Evolutionary conservation across 2,329 filamentous ascomycete species (phyloP), one percentile per base, ranked within the genome.

Genomic region (Epichloe bromicola): DNA sequence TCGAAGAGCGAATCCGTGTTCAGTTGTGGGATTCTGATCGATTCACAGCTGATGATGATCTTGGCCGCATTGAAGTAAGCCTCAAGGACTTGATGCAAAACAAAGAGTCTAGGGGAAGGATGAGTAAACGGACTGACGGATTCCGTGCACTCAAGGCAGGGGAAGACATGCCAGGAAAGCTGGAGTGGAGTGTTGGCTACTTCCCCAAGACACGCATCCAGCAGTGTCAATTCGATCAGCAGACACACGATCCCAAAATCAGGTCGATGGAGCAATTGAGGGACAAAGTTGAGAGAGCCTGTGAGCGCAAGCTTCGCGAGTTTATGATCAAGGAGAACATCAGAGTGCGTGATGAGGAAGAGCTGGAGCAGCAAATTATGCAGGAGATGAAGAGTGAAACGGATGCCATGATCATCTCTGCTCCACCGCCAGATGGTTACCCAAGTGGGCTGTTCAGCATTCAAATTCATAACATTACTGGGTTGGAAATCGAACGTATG

Each of bases 1-100:
- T 86, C 0, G 76, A 82, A 20, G 84, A 87, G 64, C 79, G 77
- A 36, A 63, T 89, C 10, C 76, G 83, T 3, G 60, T 88, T 1
- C 83, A 88, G 59, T 70, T 88, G 0, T 89, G 85, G 85, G 85
- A 89, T 58, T 86, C 82, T 2, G 85, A 88, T 61, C 79, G 80
- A 42, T 75, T 79, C 48, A 83, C 80, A 2, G 84, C 84, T 1
- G 85, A 88, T 59, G 85, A 88, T 57, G 84, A 88, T 58, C 70
- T 88, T 1, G 85, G 85, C 15, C 76, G 84, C 15, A 84, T 88
- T 14, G 85, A 88, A 61, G 65, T 88, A 8, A 77, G 80, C 53
- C 64, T 88, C 34, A 83, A 83, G 59, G 65, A 78, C 4, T 60
- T 88, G 5, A 86, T 88, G 76, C 73, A 72, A 50, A 71, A 69